phyloP scores from a whole-genome alignment of 2,329 filamentous ascomycete species.

The Volutella citrinella region DNA sequence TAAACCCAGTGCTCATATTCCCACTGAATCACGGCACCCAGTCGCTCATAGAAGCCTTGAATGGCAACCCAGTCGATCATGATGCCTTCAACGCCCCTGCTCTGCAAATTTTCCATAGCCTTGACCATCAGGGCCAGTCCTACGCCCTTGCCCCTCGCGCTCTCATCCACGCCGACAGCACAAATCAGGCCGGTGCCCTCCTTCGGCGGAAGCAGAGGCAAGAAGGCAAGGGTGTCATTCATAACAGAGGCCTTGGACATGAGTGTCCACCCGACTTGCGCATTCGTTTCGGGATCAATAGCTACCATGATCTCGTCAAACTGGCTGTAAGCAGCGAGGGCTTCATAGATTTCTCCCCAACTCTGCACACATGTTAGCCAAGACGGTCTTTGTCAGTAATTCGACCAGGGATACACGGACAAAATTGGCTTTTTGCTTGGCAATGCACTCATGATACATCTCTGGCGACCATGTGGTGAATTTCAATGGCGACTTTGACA shows the following conservation, averaged over 20 bases:
- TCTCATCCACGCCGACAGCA: conserved; percentile 21
- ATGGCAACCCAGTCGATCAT: conserved; percentile 19
- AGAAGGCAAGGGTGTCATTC: conserved; percentile 7
- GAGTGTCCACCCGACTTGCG: conserved; percentile 23
- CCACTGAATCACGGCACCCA: conserved; percentile 15
- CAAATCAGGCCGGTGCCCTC: conserved; percentile 20
- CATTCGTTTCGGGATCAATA: conserved; percentile 19
- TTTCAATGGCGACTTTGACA: conserved; percentile 13
- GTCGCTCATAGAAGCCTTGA: conserved; percentile 18
- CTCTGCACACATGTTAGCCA: conserved; percentile 9
- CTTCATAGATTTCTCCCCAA: conserved; percentile 16
- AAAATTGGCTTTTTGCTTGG: conserved; percentile 17
- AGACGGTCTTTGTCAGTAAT: background rate
- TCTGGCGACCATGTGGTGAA: conserved; percentile 22
- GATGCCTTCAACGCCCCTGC: conserved; percentile 18
- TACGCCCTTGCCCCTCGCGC: conserved; percentile 15
- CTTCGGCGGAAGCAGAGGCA: conserved; percentile 15
- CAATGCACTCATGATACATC: conserved; percentile 21
- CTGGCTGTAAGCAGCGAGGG: conserved; percentile 12
- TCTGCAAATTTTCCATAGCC: conserved; percentile 17
- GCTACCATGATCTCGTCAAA: conserved; percentile 20
- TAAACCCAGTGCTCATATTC: no score
- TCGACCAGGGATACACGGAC: conserved; percentile 1
- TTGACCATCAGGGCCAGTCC: conserved; percentile 18
- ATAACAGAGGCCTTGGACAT: conserved; percentile 14